Evolutionary conservation across 306 rosid species (phyloP).

Genomic region (Acmispon strigosus): DNA sequence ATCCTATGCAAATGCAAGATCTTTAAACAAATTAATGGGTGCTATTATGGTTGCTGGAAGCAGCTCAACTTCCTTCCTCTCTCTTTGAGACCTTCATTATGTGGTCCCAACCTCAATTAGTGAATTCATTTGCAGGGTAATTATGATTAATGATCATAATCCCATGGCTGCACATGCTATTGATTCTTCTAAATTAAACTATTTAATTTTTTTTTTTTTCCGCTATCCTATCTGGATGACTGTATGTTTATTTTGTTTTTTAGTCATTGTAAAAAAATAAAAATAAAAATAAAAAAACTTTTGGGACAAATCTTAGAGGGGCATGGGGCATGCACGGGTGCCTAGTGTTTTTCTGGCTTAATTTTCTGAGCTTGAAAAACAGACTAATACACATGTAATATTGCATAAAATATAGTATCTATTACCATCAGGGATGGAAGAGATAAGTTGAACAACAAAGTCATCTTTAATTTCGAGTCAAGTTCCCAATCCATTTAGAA

Average conservation of each 20-base stretch:
- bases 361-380: neutral
- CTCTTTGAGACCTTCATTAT: slow-evolving; percentile 15
- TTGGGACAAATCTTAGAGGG: neutral
- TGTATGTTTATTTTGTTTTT: too few relatives aligned
- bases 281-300: too few relatives aligned
- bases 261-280: too few relatives aligned
- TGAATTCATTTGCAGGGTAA: slow-evolving; percentile 32
- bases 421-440: too few relatives aligned
- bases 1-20: neutral
- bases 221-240: too few relatives aligned
- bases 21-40: slow-evolving; percentile 32
- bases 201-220: too few relatives aligned
- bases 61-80: slow-evolving; percentile 25
- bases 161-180: slow-evolving; percentile 41
- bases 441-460: neutral
- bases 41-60: slow-evolving; percentile 39
- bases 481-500: neutral
- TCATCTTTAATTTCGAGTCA: neutral
- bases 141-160: slow-evolving; percentile 33
- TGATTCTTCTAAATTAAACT: neutral
- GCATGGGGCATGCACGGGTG: slow-evolving; percentile 3
- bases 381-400: neutral
- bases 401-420: neutral
- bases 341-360: neutral
- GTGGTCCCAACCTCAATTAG: slow-evolving; percentile 47